Conservation (phyloP, 306 rosid species). For the Cercis canadensis region DNA sequence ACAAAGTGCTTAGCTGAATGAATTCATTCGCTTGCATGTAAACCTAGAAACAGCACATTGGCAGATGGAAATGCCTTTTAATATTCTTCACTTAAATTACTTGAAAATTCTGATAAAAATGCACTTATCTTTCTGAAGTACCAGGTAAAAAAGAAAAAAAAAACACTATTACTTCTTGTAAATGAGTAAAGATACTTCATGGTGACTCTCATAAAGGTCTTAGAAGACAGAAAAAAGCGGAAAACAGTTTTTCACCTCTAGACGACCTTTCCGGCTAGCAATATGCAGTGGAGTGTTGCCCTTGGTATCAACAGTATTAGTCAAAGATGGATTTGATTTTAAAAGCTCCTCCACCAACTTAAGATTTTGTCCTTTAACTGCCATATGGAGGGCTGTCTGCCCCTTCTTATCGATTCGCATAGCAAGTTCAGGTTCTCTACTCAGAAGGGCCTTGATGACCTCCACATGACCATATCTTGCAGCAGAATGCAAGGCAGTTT, state of each 20-base stretch:
- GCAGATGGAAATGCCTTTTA: not conserved
- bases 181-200: conserved; percentile 9
- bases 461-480: conserved; percentile 75
- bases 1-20: conserved; percentile 4
- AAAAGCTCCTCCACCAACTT: conserved; percentile 65
- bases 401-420: conserved; percentile 70
- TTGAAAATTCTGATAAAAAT: not conserved
- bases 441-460: conserved; percentile 62
- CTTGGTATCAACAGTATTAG: conserved; percentile 64
- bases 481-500: conserved; percentile 82
- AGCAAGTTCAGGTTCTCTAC: conserved; percentile 62
- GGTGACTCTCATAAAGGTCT: conserved; percentile 13
- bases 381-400: conserved; percentile 90
- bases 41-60: too few relatives aligned
- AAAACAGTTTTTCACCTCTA: conserved; percentile 52
- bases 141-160: too few relatives aligned
- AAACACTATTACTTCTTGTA: conserved; percentile 15
- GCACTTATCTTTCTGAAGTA: not conserved
- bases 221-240: conserved; percentile 13
- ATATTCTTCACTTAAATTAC: conserved; percentile 22
- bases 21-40: conserved; percentile 14
- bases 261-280: conserved; percentile 69
- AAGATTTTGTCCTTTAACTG: conserved; percentile 72
- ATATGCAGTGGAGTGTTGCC: conserved; percentile 80
- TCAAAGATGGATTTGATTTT: conserved; percentile 55